Evolutionary conservation across 306 rosid species (phyloP).

Genomic region (Erythrophleum fordii): DNA sequence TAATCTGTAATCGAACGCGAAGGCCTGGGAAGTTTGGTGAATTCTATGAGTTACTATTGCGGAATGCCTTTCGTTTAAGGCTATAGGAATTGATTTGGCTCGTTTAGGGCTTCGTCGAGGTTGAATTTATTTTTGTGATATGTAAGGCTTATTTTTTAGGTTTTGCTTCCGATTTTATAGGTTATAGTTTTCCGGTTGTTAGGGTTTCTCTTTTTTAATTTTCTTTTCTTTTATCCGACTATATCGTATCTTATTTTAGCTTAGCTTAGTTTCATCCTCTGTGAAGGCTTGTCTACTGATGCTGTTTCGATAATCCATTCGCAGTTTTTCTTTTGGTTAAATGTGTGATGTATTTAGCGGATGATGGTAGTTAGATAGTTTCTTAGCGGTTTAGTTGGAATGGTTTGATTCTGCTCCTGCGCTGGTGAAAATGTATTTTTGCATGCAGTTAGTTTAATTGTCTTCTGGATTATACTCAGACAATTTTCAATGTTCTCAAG

Average conservation of each 20-base stretch:
- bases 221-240: neutral
- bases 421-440: neutral
- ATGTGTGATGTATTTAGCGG: neutral
- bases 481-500: neutral
- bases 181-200: neutral
- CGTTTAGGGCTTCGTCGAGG: neutral
- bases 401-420: neutral
- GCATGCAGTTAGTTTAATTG: neutral
- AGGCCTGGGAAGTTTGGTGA: neutral
- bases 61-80: constrained; percentile 13
- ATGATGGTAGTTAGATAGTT: neutral
- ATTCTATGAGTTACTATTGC: neutral
- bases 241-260: neutral
- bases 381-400: neutral
- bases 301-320: neutral
- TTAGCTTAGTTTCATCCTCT: neutral
- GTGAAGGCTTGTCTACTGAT: neutral
- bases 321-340: neutral
- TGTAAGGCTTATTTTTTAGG: neutral
- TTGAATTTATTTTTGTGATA: neutral
- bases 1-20: neutral
- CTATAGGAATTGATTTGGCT: neutral
- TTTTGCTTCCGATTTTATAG: neutral
- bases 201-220: neutral
- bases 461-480: neutral